Evolutionary conservation across 1,284 basidiomycete genomes (phyloP).

Genomic region (Papiliotrema nemorosa): DNA sequence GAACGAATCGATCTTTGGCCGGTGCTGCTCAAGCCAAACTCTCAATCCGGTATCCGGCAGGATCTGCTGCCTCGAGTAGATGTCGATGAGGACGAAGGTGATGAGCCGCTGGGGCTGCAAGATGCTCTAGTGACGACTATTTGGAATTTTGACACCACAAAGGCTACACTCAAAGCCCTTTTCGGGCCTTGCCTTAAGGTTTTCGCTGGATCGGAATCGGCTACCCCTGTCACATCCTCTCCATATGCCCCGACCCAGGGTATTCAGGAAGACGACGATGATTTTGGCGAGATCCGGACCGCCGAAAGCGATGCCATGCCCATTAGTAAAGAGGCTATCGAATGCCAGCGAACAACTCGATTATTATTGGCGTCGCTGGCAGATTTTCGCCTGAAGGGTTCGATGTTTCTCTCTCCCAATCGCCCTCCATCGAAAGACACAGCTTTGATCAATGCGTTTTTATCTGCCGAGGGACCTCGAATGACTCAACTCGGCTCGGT

Average conservation of each 20-base stretch:
- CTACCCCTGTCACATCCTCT: background rate
- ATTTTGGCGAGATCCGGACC: conserved; percentile 61
- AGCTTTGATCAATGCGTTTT: conserved; percentile 60
- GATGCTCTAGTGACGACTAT: background rate
- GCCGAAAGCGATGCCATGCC: conserved; percentile 42
- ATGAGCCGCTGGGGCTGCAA: background rate
- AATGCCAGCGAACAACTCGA: conserved; percentile 25
- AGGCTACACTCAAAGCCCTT: background rate
- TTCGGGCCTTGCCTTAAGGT: background rate
- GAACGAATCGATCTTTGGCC: conserved; percentile 51
- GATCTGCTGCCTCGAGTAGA: conserved; percentile 1
- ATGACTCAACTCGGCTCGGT: conserved; percentile 61
- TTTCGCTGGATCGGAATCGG: background rate
- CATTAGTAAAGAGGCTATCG: conserved; percentile 31
- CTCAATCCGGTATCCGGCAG: conserved; percentile 63
- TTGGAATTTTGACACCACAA: background rate
- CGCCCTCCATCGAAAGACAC: conserved; percentile 58
- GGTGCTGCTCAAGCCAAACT: conserved; percentile 61
- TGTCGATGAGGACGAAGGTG: background rate
- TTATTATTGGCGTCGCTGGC: conserved; percentile 25
- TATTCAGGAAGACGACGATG: conserved; percentile 56
- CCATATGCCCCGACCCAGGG: background rate
- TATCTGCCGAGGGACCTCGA: conserved; percentile 55
- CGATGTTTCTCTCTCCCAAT: conserved; percentile 50
- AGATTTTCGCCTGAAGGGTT: conserved; percentile 53